Base-by-base conservation (phyloP, 306 rosid genomes). In the Geum urbanum region DNA sequence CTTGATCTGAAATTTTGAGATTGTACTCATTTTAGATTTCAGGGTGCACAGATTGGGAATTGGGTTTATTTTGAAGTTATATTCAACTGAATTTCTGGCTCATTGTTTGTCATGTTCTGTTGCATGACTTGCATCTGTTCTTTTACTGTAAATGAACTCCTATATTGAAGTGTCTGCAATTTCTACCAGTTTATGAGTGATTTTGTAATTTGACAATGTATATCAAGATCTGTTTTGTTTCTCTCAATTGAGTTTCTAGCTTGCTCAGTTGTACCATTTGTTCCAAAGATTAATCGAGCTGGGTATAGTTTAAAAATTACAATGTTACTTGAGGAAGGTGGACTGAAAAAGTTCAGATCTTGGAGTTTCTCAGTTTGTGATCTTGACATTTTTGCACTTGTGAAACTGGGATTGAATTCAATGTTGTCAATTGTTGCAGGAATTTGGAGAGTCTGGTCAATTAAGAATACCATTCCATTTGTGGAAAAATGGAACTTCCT, bases 381-480 rank as follows among this genome's bases (percentile, higher is more conserved):
- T 72, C 46, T 55, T n/a, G 60, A 65, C 48, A 39, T 41, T 66
- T 63, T 59, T 51, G 20, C 22, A 8, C 50, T 48, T 68, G 20
- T 64, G 18, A 59, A 46, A 4, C 37, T 62, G 72, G 79, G 83
- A 84, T 79, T 79, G 79, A 63, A 73, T 53, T 68, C 65, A 41
- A 8, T 62, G 6, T 24, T 70, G 62, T 56, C 54, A 65, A 64
- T 32, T 46, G 10, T 57, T 39, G 59, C 74, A 90, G 98, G 98
- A 88, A 88, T 81, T 90, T 80, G 82, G 90, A 87, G 88, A 77
- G 82, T 43, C 57, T 44, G 64, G 69, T 71, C 45, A 32, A 47
- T 64, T 76, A 65, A 20, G 43, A 74, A 78, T 61, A 12, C 32
- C 47, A 20, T 40, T 27, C 69, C 61, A 9, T 12, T 69, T 39